Evolutionary conservation across 148 eudicot species (phyloP), one percentile per base, ranked within the genome.

Genomic region (Rhododendron henanense): DNA sequence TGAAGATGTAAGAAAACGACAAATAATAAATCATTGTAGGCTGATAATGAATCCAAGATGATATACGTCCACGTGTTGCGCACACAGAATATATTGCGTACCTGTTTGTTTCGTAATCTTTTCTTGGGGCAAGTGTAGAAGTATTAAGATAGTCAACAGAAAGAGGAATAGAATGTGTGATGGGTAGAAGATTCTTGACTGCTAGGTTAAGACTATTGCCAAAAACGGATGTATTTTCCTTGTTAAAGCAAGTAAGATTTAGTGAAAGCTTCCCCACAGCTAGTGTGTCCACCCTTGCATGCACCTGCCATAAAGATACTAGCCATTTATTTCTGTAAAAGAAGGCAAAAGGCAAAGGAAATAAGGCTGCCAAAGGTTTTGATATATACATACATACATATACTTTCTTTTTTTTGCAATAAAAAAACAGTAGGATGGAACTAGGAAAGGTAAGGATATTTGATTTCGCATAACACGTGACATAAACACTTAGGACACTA

Each of bases 251-350:
- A 13, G 98, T 94, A 83, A 97, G 92, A 88, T 97, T 97, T 33
- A 97, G 92, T 5, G 98, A 92, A 78, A 97, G 91, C 93, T 95
- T 97, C 39, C 99, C 99, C 37, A 95, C 95, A 85, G 98, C 95
- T 63, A 92, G 88, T 37, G 93, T 79, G 81, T 92, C 98, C 33
- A 93, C 91, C 86, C 98, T 94, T 6, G 93, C 92, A 88, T 95
- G 98, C 73, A 97, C 98, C 99, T 97, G 94, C 53, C 82, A 48
- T 48, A 41, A 81, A 16, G 57, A 31, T 79, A 78, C 41, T 47
- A 21, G 65, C 28, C 41, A 79, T 39, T 6, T 19, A 31, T 31
- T 55, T 13, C 28, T n/a, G 41, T 10, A 77, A 77, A 47, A 79
- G 10, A 3, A 19, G 45, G 83, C 28, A 75, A 73, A 77, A 19